Conservation (phyloP, 2,329 filamentous ascomycete genomes). For the Achaetomium macrosporum region DNA sequence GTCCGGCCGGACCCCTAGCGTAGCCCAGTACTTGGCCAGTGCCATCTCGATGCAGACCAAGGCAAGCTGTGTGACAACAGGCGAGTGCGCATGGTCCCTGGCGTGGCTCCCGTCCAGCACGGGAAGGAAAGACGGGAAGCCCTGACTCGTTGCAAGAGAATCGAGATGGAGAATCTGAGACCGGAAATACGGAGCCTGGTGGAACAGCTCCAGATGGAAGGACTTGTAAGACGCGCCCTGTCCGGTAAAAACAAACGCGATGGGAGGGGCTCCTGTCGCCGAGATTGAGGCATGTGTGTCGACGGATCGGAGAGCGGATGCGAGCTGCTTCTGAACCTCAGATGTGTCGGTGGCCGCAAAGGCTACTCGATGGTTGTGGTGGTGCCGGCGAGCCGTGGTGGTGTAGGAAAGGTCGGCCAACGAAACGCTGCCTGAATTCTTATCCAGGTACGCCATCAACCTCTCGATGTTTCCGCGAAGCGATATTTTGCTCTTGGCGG, state of each 20-base stretch:
- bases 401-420: constrained; percentile 59
- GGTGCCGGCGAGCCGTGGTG: constrained; percentile 59
- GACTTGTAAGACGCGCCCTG: constrained; percentile 50
- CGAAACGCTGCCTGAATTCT: constrained; percentile 46
- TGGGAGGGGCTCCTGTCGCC: constrained; percentile 34
- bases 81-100: constrained; percentile 41
- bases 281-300: constrained; percentile 28
- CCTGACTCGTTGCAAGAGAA: constrained; percentile 42
- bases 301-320: background rate
- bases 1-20: constrained; percentile 50
- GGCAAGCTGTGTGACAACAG: constrained; percentile 48
- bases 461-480: constrained; percentile 54
- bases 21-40: constrained; percentile 48
- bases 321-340: constrained; percentile 30
- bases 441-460: constrained; percentile 47
- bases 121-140: constrained; percentile 51
- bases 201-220: constrained; percentile 45
- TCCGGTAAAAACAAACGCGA: constrained; percentile 50
- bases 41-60: constrained; percentile 52
- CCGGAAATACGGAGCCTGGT: constrained; percentile 42
- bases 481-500: constrained; percentile 49
- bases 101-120: constrained; percentile 41
- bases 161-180: constrained; percentile 52
- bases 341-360: constrained; percentile 37
- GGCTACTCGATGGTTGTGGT: constrained; percentile 52